phyloP scores from a whole-genome alignment of 106 monocot genomes.

The Amphibolis antarctica region DNA sequence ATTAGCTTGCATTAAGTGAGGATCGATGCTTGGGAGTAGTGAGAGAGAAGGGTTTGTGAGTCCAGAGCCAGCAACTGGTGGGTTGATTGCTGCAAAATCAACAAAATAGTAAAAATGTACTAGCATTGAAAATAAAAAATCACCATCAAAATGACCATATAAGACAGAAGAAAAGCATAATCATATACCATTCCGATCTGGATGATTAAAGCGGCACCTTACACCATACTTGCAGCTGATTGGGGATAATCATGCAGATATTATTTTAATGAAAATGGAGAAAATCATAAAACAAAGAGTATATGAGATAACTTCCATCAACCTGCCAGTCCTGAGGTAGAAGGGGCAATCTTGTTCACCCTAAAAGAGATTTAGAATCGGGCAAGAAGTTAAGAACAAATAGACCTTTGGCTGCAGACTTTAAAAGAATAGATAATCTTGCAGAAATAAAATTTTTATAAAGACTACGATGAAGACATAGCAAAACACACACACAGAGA shows the following conservation, averaged over 20 bases:
- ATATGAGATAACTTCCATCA: no score
- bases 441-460: no score
- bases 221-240: slow-evolving; percentile 90
- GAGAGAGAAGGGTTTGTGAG: slow-evolving; percentile 36
- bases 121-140: neutral
- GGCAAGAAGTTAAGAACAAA: neutral
- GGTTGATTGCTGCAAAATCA: slow-evolving; percentile 33
- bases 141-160: neutral
- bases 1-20: slow-evolving; percentile 29
- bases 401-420: neutral
- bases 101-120: slow-evolving; percentile 2
- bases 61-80: slow-evolving; percentile 17
- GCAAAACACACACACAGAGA: no score
- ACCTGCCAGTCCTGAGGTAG: slow-evolving; percentile 98
- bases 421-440: no score
- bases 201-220: slow-evolving; percentile 79
- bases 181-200: slow-evolving; percentile 54
- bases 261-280: neutral
- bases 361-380: slow-evolving; percentile 20
- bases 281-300: neutral
- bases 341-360: slow-evolving; percentile 88
- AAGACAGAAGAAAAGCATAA: slow-evolving; percentile 1
- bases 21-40: slow-evolving; percentile 41
- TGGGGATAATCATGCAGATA: slow-evolving; percentile 4
- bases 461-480: no score